phyloP scores from a whole-genome alignment of 108 stramenopile species.

The Asterionellopsis glacialis region DNA sequence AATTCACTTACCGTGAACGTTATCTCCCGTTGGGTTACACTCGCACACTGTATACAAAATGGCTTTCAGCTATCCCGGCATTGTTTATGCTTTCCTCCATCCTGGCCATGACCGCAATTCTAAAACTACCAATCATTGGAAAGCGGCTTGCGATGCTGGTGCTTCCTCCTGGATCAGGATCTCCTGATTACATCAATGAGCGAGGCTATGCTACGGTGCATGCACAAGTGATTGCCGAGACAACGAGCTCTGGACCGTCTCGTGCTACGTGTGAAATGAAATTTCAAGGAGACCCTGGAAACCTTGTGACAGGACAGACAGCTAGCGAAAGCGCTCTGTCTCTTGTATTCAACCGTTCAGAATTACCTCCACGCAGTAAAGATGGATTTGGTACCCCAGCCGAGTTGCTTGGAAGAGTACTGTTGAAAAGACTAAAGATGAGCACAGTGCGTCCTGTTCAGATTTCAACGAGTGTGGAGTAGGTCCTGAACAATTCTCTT shows the following conservation, averaged over 20 bases:
- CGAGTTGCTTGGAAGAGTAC: conserved; percentile 25
- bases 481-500: no score
- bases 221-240: conserved; percentile 19
- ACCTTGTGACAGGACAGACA: conserved; percentile 39
- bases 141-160: conserved; percentile 13
- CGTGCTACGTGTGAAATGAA: conserved; percentile 21
- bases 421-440: conserved; percentile 19
- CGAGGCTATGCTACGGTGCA: conserved; percentile 24
- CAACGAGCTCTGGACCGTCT: conserved; percentile 5
- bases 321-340: conserved; percentile 33
- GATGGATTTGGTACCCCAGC: conserved; percentile 56
- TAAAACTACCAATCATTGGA: conserved; percentile 23
- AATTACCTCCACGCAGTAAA: conserved; percentile 22
- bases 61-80: conserved; percentile 27
- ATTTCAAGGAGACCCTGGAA: conserved; percentile 43
- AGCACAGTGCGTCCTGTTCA: conserved; percentile 19
- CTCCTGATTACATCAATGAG: conserved; percentile 19
- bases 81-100: conserved; percentile 13
- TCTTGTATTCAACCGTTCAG: conserved; percentile 18
- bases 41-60: conserved; percentile 1
- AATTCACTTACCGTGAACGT: conserved; percentile 28
- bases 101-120: neutral
- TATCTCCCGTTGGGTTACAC: conserved; percentile 28
- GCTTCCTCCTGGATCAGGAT: conserved; percentile 30
- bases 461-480: conserved; percentile 5